Evolutionary conservation across 1,284 basidiomycete species (phyloP), one percentile per base, ranked within the genome.

Genomic region (Farysia itapuensis): DNA sequence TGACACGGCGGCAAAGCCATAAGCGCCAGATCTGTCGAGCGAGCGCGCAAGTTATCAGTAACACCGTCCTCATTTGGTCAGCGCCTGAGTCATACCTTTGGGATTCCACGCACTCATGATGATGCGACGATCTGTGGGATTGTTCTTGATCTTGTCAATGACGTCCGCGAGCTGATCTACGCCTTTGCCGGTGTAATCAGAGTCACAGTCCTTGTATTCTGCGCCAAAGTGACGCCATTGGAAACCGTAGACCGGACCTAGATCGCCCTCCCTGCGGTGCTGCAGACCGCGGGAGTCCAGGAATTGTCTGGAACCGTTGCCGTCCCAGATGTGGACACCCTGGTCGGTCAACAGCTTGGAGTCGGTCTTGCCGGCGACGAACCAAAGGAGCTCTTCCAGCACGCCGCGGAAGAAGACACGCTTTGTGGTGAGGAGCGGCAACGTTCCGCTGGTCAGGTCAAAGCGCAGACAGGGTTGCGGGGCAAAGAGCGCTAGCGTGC

Each of bases 171-270:
- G 81, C 80, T 98, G 94, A 79, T 98, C 95, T 23, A 97, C 90
- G 18, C 94, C 94, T 72, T 95, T 79, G 0, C 89, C 90, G 0
- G 82, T 79, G 75, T 98, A 98, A 41, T 78, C 70, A 23, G 82
- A 80, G 33, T 93, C 88, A 61, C 86, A 89, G 58, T 89, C 86
- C 16, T 80, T 81, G 72, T 98, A 98, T 60, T 84, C 79, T 0
- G 94, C 94, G 1, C 95, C 94, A 78, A 97, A 98, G 77, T 97
- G 93, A 43, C 94, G 82, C 94, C 95, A 98, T 72, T 98, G 94
- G 77, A 98, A 98, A 0, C 94, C 94, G 75, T 98, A 98, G 2
- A 98, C 90, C 0, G 95, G 94, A 0, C 94, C 94, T 2, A 98
- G 79, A 76, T 97, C 94, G 6, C 94, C 95, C 72, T 90, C 87